Conservation (phyloP, 345 rosid genomes). For the Xanthoceras sorbifolium region DNA sequence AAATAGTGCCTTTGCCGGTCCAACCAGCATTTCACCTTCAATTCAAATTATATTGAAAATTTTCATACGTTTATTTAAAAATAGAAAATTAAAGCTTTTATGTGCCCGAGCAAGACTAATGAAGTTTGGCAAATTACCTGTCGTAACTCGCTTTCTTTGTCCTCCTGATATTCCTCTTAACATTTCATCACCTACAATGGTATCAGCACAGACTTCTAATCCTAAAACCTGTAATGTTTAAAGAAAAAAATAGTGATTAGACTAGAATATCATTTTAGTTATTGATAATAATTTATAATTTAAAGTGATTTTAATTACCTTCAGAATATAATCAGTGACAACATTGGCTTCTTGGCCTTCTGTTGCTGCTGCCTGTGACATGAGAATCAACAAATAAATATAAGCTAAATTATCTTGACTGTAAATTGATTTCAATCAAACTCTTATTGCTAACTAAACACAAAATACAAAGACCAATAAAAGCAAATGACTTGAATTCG, state of each 20-base stretch:
- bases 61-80: neutral
- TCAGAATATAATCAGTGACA: constrained; percentile 54
- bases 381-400: constrained; percentile 5
- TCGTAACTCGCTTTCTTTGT: constrained; percentile 69
- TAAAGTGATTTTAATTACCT: constrained; percentile 36
- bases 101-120: neutral
- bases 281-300: neutral
- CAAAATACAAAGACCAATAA: neutral
- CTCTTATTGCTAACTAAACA: neutral
- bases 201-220: constrained; percentile 67
- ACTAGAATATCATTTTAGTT: neutral
- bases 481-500: neutral
- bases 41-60: neutral
- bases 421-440: neutral
- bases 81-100: neutral
- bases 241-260: neutral
- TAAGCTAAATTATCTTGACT: neutral
- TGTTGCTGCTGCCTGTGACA: constrained; percentile 46
- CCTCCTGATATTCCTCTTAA: constrained; percentile 73
- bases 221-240: constrained; percentile 49
- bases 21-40: constrained; percentile 75
- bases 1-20: constrained; percentile 62
- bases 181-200: constrained; percentile 61
- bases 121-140: constrained; percentile 39
- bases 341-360: constrained; percentile 55